Percentiles rank a stretch among this genome's conserved stretches.
These are phyloP conservation scores for Avena sativa DNA, from an alignment of 176 grass and related monocot species.

Conservation along the genomic window DNA sequence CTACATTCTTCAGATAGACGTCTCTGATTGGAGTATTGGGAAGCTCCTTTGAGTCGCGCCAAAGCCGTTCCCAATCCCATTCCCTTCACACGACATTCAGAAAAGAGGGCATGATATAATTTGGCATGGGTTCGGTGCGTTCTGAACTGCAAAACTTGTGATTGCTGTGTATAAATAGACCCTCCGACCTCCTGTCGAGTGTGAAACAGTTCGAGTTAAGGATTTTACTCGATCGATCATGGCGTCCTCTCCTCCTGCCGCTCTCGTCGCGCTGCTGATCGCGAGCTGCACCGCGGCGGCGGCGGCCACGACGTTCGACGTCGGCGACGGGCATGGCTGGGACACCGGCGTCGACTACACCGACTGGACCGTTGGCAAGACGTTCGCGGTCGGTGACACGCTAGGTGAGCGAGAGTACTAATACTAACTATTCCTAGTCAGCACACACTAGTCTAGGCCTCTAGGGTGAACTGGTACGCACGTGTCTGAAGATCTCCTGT, in stretches of 20 bases:
- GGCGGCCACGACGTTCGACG: constrained; percentile 58
- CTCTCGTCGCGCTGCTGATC: constrained; percentile 26
- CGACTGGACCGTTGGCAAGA: constrained; percentile 52
- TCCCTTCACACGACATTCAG: constrained; percentile 24
- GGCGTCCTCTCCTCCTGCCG: constrained; percentile 25
- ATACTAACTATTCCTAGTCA: background rate
- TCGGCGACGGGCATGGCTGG: constrained; percentile 72
- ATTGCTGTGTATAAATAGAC: constrained; percentile 30
- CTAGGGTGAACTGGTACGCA: background rate
- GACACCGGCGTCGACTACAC: constrained; percentile 48
- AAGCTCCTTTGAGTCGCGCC: constrained; percentile 34
- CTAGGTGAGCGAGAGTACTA: constrained; percentile 50
- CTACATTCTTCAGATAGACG: background rate
- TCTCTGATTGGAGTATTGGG: background rate
- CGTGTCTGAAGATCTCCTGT: background rate
- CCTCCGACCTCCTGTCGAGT: background rate
- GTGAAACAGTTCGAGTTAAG: background rate
- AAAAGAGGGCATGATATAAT: background rate
- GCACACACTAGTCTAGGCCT: background rate
- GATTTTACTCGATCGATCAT: background rate
- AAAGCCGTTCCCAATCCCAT: constrained; percentile 44
- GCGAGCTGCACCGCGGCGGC: constrained; percentile 30
- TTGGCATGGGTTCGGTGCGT: background rate
- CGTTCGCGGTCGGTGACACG: constrained; percentile 42
- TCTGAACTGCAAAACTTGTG: background rate